These are phyloP conservation scores for Trapa bicornis DNA, from an alignment of 345 rosid genomes.

Conservation along the genomic window DNA sequence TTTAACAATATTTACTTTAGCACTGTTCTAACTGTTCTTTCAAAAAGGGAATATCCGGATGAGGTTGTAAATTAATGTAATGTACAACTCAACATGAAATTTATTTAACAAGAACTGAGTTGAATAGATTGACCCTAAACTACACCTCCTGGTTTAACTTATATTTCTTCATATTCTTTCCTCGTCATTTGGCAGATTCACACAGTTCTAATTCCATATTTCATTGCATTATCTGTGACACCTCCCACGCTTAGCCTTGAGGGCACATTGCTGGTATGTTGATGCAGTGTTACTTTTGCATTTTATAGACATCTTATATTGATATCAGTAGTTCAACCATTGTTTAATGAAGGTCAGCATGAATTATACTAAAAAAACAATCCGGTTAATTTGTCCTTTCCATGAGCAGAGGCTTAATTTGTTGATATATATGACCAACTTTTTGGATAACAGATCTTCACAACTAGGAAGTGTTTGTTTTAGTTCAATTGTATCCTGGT, in stretches of 20 bases:
- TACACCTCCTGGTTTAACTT: neutral
- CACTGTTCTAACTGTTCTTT: neutral
- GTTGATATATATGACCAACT: neutral
- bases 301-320: neutral
- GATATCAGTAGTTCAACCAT: neutral
- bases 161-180: conserved; percentile 1
- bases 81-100: neutral
- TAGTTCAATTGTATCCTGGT: neutral
- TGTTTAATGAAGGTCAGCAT: neutral
- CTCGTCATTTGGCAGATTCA: conserved; percentile 31
- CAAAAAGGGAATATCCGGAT: neutral
- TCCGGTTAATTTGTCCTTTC: neutral
- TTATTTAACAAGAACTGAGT: neutral
- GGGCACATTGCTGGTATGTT: conserved; percentile 39
- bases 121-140: neutral
- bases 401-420: neutral
- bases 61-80: neutral
- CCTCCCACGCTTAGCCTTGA: conserved; percentile 39
- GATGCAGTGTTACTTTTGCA: neutral
- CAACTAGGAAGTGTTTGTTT: neutral
- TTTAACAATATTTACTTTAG: neutral
- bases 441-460: neutral
- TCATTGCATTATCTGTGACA: conserved; percentile 26
- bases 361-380: neutral
- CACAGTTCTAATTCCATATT: conserved; percentile 22